A percentile compares a stretch with the other conserved stretches of the same genome.
Conservation (phyloP, 164 flowering plant species). For the Protea cynaroides region DNA sequence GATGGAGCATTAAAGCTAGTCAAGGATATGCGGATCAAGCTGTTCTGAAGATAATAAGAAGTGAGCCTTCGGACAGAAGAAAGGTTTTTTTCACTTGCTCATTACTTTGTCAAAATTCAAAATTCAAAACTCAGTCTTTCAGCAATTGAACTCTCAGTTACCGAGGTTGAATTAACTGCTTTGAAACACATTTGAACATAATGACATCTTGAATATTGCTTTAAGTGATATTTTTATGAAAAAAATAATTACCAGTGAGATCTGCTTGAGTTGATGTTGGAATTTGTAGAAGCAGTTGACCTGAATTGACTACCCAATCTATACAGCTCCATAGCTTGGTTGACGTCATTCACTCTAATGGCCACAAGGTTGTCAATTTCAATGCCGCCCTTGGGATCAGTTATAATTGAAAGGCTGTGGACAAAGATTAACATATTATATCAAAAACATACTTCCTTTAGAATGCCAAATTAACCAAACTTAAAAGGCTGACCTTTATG, state of each 20-base stretch:
- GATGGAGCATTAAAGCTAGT: slow-evolving; percentile 37
- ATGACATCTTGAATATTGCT: background rate
- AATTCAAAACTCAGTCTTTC: background rate
- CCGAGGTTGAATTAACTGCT: background rate
- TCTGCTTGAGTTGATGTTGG: slow-evolving; percentile 53
- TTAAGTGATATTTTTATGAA: slow-evolving; percentile 3
- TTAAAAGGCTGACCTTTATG: too few relatives aligned
- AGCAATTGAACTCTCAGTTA: background rate
- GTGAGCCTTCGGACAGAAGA: background rate
- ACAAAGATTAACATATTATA: background rate
- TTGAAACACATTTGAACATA: background rate
- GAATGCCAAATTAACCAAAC: slow-evolving; percentile 1
- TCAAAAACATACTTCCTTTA: slow-evolving; percentile 6
- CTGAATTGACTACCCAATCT: slow-evolving; percentile 47
- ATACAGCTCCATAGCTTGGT: slow-evolving; percentile 47
- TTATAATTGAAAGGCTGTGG: slow-evolving; percentile 47
- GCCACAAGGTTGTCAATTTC: slow-evolving; percentile 51
- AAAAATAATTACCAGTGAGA: slow-evolving; percentile 52
- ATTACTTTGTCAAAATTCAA: slow-evolving; percentile 1
- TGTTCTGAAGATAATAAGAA: slow-evolving; percentile 15
- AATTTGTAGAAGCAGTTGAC: slow-evolving; percentile 60
- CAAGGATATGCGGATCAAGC: slow-evolving; percentile 53
- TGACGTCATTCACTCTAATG: slow-evolving; percentile 41
- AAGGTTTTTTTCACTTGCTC: background rate
- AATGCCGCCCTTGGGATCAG: slow-evolving; percentile 44